Evolutionary conservation across 2,329 filamentous ascomycete species (phyloP).

Genomic region (Sporothrix phasma): DNA sequence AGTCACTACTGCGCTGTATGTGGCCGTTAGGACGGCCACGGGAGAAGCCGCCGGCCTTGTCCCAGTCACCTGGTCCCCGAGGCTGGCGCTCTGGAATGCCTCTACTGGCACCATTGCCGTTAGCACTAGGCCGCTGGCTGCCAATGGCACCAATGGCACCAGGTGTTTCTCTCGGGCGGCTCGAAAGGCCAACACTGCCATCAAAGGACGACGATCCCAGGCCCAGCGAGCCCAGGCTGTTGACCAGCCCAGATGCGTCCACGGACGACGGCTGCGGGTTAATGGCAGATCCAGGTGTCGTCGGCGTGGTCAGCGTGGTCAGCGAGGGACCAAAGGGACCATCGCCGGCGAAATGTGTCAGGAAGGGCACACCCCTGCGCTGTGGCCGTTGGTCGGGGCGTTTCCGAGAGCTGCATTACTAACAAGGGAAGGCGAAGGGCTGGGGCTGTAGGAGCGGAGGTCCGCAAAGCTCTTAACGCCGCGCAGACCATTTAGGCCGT

Average conservation of each 20-base stretch:
- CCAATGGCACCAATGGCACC: slow-evolving; percentile 58
- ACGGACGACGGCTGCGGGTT: slow-evolving; percentile 19
- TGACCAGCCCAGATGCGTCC: slow-evolving; percentile 32
- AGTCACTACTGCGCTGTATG: slow-evolving; percentile 47
- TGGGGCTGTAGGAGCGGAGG: slow-evolving; percentile 87
- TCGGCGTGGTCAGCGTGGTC: slow-evolving; percentile 31
- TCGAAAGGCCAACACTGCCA: slow-evolving; percentile 27
- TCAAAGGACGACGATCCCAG: slow-evolving; percentile 40
- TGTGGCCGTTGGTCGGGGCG: slow-evolving; percentile 23
- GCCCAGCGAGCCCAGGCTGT: slow-evolving; percentile 40
- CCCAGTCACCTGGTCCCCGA: slow-evolving; percentile 51
- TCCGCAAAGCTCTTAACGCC: slow-evolving; percentile 96
- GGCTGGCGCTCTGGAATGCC: slow-evolving; percentile 51
- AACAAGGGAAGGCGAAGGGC: slow-evolving; percentile 70
- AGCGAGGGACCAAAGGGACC: slow-evolving; percentile 29
- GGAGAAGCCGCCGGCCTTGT: slow-evolving; percentile 42
- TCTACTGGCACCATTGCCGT: slow-evolving; percentile 23
- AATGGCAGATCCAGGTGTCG: slow-evolving; percentile 27
- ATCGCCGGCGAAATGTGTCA: slow-evolving; percentile 35
- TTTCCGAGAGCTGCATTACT: slow-evolving; percentile 36
- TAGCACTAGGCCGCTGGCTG: slow-evolving; percentile 50
- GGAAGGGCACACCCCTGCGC: slow-evolving; percentile 28
- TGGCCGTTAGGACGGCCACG: slow-evolving; percentile 51
- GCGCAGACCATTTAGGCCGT: slow-evolving; percentile 68
- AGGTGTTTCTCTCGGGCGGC: slow-evolving; percentile 38